A percentile compares a stretch with the other conserved stretches of the same genome.
These are phyloP conservation scores for Fragaria nilgerrensis DNA, from an alignment of 306 rosid genomes.

Conservation along the genomic window DNA sequence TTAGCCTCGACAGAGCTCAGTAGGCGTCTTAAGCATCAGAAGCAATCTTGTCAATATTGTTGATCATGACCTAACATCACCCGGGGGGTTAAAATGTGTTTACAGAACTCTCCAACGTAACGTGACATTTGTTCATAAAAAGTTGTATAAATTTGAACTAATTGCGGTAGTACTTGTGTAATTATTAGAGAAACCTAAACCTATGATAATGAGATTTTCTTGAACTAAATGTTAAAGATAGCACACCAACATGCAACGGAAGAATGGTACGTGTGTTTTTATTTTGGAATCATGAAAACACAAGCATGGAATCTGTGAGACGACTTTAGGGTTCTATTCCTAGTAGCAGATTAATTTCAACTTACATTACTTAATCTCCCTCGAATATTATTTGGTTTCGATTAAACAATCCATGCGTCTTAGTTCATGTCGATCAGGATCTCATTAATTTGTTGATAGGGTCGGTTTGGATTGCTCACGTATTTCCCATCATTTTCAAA, in stretches of 20 bases:
- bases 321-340: conserved; percentile 29
- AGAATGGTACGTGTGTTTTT: conserved; percentile 32
- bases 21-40: too few relatives aligned
- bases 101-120: too few relatives aligned
- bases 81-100: too few relatives aligned
- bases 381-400: background rate
- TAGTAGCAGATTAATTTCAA: too few relatives aligned
- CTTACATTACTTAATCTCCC: background rate
- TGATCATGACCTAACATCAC: too few relatives aligned
- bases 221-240: background rate
- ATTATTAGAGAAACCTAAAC: too few relatives aligned
- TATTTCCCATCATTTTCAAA: background rate
- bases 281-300: conserved; percentile 41
- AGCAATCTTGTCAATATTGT: too few relatives aligned
- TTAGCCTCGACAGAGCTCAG: too few relatives aligned
- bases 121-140: too few relatives aligned
- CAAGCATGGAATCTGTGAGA: conserved; percentile 42
- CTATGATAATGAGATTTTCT: background rate
- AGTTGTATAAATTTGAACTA: too few relatives aligned
- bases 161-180: too few relatives aligned
- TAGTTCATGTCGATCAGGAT: background rate
- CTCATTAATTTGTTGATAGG: background rate
- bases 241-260: background rate
- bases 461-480: background rate
- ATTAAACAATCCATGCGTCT: background rate